Percentiles rank a stretch among this genome's conserved stretches.
phyloP scores from a whole-genome alignment of 2,329 filamentous ascomycete species.

The Triangularia setosa region DNA sequence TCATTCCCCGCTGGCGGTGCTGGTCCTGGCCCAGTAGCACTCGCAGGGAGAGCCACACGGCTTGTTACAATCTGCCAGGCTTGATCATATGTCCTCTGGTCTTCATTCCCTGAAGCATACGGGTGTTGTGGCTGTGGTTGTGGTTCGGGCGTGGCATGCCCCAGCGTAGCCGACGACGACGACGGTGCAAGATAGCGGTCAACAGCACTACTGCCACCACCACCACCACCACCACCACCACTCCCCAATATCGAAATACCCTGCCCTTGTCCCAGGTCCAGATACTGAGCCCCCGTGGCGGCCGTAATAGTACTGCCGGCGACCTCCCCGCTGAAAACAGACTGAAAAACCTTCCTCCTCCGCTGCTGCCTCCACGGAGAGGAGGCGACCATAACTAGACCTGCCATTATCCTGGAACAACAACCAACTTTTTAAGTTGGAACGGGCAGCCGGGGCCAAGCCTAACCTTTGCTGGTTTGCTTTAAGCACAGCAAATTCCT shows the following conservation, averaged over 20 bases:
- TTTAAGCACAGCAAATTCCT: not conserved
- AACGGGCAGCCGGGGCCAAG: no score
- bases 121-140: slow-evolving; percentile 12
- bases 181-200: slow-evolving; percentile 11
- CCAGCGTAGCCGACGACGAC: slow-evolving; percentile 11
- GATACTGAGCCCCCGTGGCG: slow-evolving; percentile 27
- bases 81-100: slow-evolving; percentile 57
- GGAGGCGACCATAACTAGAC: slow-evolving; percentile 21
- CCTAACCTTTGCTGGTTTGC: no score
- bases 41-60: slow-evolving; percentile 52
- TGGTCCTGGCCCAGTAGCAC: slow-evolving; percentile 40
- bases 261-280: not conserved
- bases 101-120: slow-evolving; percentile 29
- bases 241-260: not conserved
- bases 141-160: slow-evolving; percentile 14
- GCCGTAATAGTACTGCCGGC: slow-evolving; percentile 42
- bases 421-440: no score
- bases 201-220: not conserved
- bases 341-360: slow-evolving; percentile 49
- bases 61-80: slow-evolving; percentile 61
- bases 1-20: not conserved
- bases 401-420: slow-evolving; percentile 28
- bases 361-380: slow-evolving; percentile 44
- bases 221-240: not conserved
- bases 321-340: slow-evolving; percentile 46